phyloP scores from a whole-genome alignment of 2,329 filamentous ascomycete genomes.

The Ceratocystis papillata region DNA sequence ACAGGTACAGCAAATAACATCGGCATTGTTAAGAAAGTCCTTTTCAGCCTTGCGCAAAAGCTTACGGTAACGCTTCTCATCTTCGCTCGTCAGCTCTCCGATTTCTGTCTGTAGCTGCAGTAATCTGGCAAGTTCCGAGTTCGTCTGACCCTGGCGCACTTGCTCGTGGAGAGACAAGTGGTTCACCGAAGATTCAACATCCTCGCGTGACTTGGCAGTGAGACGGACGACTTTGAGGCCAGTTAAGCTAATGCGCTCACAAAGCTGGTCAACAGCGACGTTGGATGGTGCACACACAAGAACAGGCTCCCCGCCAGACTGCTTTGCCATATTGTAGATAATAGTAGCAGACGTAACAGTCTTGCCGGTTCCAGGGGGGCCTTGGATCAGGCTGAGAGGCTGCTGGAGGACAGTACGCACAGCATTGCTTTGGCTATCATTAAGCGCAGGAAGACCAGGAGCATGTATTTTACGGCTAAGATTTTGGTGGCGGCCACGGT shows the following conservation, averaged over 20 bases:
- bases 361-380: slow-evolving; percentile 93
- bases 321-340: slow-evolving; percentile 93
- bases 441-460: slow-evolving; percentile 85
- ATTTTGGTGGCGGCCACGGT: slow-evolving; percentile 54
- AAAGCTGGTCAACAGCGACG: slow-evolving; percentile 95
- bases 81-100: slow-evolving; percentile 83
- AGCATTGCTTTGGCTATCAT: slow-evolving; percentile 88
- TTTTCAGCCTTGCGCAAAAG: slow-evolving; percentile 87
- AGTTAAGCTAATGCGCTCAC: slow-evolving; percentile 89
- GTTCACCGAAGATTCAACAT: slow-evolving; percentile 95
- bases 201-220: slow-evolving; percentile 96
- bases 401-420: slow-evolving; percentile 92
- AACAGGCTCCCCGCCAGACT: slow-evolving; percentile 77
- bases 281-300: slow-evolving; percentile 96
- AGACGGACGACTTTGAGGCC: slow-evolving; percentile 93
- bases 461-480: slow-evolving; percentile 96
- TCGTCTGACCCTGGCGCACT: slow-evolving; percentile 94
- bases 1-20: slow-evolving; percentile 98
- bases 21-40: slow-evolving; percentile 87
- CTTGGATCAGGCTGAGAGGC: slow-evolving; percentile 89
- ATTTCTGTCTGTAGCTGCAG: slow-evolving; percentile 85
- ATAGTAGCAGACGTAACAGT: slow-evolving; percentile 97
- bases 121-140: slow-evolving; percentile 83
- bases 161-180: slow-evolving; percentile 94
- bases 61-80: slow-evolving; percentile 98